A percentile compares a stretch with the other conserved stretches of the same genome.
Evolutionary conservation across 2,329 filamentous ascomycete species (phyloP).

Genomic region (Rhynchosporium graminicola): DNA sequence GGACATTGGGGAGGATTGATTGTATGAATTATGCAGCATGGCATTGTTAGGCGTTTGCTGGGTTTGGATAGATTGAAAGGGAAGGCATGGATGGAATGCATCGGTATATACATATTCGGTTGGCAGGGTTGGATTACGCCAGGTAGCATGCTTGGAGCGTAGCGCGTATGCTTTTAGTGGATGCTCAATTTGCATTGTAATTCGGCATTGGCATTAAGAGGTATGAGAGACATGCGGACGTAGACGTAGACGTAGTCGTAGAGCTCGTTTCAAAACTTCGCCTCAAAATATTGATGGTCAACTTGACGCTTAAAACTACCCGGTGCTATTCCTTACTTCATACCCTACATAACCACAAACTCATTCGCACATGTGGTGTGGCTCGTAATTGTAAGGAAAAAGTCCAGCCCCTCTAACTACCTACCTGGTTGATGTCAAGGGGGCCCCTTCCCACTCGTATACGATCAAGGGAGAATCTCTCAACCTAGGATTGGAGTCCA

Average conservation of each 20-base stretch:
- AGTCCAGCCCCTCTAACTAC: too few species aligned
- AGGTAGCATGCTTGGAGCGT: not conserved
- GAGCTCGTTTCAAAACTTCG: not conserved
- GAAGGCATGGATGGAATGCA: not conserved
- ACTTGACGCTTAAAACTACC: too few species aligned
- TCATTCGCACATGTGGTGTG: too few species aligned
- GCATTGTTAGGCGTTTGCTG: slow-evolving; percentile 12
- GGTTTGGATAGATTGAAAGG: not conserved
- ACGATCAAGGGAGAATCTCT: too few species aligned
- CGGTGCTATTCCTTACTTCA: too few species aligned
- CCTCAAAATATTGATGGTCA: too few species aligned
- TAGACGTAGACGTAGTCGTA: not conserved
- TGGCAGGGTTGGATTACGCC: not conserved
- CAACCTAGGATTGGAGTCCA: too few species aligned
- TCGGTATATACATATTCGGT: not conserved
- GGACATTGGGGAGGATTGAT: not conserved
- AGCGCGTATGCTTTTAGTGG: not conserved
- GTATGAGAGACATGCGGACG: not conserved
- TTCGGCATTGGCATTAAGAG: not conserved
- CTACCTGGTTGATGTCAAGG: too few species aligned
- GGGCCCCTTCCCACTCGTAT: too few species aligned
- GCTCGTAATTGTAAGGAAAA: too few species aligned
- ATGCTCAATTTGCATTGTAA: too few species aligned
- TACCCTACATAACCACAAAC: too few species aligned
- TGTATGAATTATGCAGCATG: slow-evolving; percentile 16